Evolutionary conservation across 2,329 filamentous ascomycete species (phyloP), one percentile per base, ranked within the genome.

Genomic region (Colletotrichum eremochloae): DNA sequence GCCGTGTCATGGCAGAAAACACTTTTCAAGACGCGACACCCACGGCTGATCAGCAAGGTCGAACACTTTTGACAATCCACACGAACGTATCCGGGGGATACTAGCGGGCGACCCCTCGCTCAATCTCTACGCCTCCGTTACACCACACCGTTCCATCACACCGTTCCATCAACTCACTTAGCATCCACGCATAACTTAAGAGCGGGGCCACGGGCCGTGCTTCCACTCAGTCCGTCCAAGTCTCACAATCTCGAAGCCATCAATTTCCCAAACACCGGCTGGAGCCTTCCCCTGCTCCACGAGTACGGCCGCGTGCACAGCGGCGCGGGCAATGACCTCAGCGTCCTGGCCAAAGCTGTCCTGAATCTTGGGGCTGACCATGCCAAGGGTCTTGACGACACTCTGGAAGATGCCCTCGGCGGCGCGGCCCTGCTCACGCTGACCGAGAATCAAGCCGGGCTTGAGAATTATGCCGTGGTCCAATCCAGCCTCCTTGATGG

Each of bases 391-490:
- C 3, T 83, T 85, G 1, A 92, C 88, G 50, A 93, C 33, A 55
- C 82, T 84, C 75, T 89, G 84, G 1, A 91, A 6, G 6, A 90
- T 77, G 31, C 86, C 85, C 79, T 94, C 94, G 8, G 84, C 81
- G 0, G 86, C 80, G 63, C 93, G 87, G 63, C 85, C 84, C 71
- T 91, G 86, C 76, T 92, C 87, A 68, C 95, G 87, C 20, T 88
- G 80, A 3, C 95, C 95, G 2, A 95, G 81, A 76, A 98, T 93
- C 73, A 95, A 74, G 0, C 93, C 95, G 0, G 95, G 95, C 56
- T 91, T 82, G 31, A 92, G 61, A 66, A 98, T 92, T 67, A 97
- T 88, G 5, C 91, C 92, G 75, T 93, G 90, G 62, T 95, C 93
- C 78, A 97, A 97, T 5, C 85, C 91, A 5, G 96, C 82, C 53